phyloP scores from a whole-genome alignment of 495 filamentous ascomycete genomes.

The Apodospora peruviana region DNA sequence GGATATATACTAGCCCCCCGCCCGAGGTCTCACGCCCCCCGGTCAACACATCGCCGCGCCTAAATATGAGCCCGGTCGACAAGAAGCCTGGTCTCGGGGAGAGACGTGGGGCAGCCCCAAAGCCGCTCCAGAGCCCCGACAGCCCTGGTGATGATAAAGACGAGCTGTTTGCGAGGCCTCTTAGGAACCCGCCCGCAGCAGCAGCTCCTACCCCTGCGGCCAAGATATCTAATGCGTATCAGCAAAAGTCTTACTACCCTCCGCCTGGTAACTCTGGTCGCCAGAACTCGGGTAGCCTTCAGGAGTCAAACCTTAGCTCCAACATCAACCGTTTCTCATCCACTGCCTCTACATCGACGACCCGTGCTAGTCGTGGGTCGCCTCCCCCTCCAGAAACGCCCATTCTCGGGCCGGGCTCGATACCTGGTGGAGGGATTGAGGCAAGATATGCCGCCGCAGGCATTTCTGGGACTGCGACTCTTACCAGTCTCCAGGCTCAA shows the following conservation, averaged over 20 bases:
- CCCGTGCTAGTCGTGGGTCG: constrained; percentile 83
- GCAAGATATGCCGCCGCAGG: constrained; percentile 84
- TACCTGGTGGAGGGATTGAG: constrained; percentile 74
- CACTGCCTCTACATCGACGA: constrained; percentile 88
- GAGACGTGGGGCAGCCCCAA: constrained; percentile 66
- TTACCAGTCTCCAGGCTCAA: constrained; percentile 73
- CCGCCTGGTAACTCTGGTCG: constrained; percentile 32
- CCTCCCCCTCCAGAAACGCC: constrained; percentile 95
- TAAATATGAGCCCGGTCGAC: constrained; percentile 42
- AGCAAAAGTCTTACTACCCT: constrained; percentile 45
- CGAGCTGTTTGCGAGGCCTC: constrained; percentile 58
- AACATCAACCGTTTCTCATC: constrained; percentile 75
- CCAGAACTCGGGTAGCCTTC: constrained; percentile 10
- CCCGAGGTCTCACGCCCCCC: constrained; percentile 24
- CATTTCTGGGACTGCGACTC: constrained; percentile 76
- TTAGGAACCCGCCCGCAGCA: constrained; percentile 26
- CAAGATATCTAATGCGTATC: constrained; percentile 41
- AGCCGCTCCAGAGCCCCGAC: constrained; percentile 66
- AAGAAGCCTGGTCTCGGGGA: constrained; percentile 59
- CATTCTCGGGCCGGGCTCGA: constrained; percentile 63
- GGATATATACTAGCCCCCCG: constrained; percentile 29
- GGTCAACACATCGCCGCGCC: constrained; percentile 35
- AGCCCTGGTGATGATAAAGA: constrained; percentile 67
- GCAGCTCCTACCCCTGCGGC: constrained; percentile 19
- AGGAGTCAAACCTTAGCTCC: constrained; percentile 56